Evolutionary conservation across 2,329 filamentous ascomycete genomes (phyloP).

Genomic region (Hypoxylon sp.): DNA sequence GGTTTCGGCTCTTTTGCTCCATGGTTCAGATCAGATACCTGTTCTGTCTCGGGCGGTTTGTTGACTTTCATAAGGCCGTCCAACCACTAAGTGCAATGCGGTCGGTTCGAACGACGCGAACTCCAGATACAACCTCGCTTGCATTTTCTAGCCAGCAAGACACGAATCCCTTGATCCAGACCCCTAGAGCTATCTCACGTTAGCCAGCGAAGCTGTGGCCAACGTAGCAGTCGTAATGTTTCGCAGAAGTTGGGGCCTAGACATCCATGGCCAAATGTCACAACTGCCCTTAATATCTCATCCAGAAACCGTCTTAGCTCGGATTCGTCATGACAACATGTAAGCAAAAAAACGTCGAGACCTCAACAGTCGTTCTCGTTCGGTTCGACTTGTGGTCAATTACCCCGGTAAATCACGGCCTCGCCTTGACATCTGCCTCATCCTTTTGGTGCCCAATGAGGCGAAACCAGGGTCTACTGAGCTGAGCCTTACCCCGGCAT

Average conservation of each 20-base stretch:
- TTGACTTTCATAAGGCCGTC: slow-evolving; percentile 3
- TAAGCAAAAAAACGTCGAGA: slow-evolving; percentile 6
- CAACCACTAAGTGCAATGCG: slow-evolving; percentile 6
- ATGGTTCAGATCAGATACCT: slow-evolving; percentile 24
- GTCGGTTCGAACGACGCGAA: slow-evolving; percentile 4
- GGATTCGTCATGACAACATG: slow-evolving; percentile 3
- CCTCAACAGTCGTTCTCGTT: slow-evolving; percentile 9
- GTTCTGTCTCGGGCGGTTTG: slow-evolving; percentile 21
- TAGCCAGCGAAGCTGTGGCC: background rate
- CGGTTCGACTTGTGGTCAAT: slow-evolving; percentile 1
- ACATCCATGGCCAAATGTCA: slow-evolving; percentile 14
- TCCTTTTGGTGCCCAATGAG: slow-evolving; percentile 28
- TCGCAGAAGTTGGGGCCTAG: slow-evolving; percentile 16
- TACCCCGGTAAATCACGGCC: slow-evolving; percentile 11
- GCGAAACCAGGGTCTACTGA: slow-evolving; percentile 8
- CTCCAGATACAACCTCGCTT: slow-evolving; percentile 15
- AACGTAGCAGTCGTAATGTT: background rate
- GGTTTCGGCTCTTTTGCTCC: slow-evolving; percentile 32
- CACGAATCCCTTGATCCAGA: slow-evolving; percentile 1
- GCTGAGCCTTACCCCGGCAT: slow-evolving; percentile 17
- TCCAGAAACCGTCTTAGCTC: slow-evolving; percentile 8
- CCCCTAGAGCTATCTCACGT: slow-evolving; percentile 4
- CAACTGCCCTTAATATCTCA: slow-evolving; percentile 13
- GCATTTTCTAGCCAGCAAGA: slow-evolving; percentile 8
- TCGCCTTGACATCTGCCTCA: slow-evolving; percentile 18